These are phyloP conservation scores for Citrus australasica DNA, from an alignment of 345 rosid genomes.

Conservation along the genomic window DNA sequence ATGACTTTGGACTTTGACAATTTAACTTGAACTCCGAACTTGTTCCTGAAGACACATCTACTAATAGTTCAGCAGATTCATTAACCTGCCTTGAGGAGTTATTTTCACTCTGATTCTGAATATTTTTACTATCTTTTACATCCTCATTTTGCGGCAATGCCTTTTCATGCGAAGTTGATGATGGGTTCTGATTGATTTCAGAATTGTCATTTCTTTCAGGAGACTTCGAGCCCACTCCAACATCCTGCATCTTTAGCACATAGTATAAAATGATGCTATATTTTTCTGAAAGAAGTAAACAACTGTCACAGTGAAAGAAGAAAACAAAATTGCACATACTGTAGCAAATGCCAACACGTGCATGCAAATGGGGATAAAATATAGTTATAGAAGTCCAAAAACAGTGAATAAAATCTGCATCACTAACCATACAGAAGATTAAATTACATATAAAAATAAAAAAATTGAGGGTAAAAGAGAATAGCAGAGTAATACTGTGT, in stretches of 20 bases:
- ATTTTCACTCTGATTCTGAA: conserved; percentile 19
- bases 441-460: background rate
- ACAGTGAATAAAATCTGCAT: background rate
- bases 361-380: background rate
- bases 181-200: conserved; percentile 29
- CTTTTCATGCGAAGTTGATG: conserved; percentile 30
- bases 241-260: conserved; percentile 36
- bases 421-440: background rate
- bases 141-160: conserved; percentile 27
- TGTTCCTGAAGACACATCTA: conserved; percentile 25
- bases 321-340: background rate
- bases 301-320: background rate
- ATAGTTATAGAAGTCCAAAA: background rate
- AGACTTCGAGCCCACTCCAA: conserved; percentile 34
- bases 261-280: background rate
- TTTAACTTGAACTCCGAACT: conserved; percentile 25
- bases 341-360: background rate
- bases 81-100: conserved; percentile 9
- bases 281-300: background rate
- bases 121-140: conserved; percentile 23
- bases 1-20: conserved; percentile 22
- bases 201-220: conserved; percentile 28
- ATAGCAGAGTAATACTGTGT: background rate
- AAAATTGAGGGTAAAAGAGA: background rate
- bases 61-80: conserved; percentile 28